Percentiles rank a stretch among this genome's conserved stretches.
Conservation (phyloP, 1,284 basidiomycete species). For the Inonotus hispidus region DNA sequence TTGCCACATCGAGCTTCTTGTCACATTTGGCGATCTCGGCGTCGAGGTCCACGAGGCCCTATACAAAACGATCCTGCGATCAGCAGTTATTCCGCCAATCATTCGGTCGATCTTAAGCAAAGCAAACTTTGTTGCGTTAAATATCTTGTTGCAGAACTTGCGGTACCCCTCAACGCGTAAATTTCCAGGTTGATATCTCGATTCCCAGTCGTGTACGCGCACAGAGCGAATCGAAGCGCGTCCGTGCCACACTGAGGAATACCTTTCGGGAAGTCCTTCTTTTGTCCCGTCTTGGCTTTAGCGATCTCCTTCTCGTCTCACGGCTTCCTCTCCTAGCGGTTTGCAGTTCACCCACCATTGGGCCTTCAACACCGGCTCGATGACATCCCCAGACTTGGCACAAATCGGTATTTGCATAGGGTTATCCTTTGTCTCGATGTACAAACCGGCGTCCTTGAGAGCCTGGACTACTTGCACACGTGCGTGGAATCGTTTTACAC, state of each 20-base stretch:
- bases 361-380: constrained; percentile 94
- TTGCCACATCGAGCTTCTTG: constrained; percentile 77
- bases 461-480: constrained; percentile 81
- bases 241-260: constrained; percentile 99
- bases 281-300: constrained; percentile 93
- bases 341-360: constrained; percentile 99
- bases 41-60: constrained; percentile 84
- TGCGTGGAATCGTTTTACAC: constrained; percentile 96
- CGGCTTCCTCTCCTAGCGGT: constrained; percentile 85
- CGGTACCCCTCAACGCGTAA: constrained; percentile 97
- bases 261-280: constrained; percentile 99
- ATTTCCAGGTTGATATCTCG: constrained; percentile 97
- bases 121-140: constrained; percentile 98
- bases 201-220: constrained; percentile 88
- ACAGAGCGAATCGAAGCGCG: constrained; percentile 91
- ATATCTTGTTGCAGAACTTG: constrained; percentile 99
- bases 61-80: background rate
- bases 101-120: constrained; percentile 88
- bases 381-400: constrained; percentile 93
- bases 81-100: too few relatives aligned
- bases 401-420: constrained; percentile 94
- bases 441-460: constrained; percentile 84
- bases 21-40: constrained; percentile 82
- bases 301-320: constrained; percentile 90
- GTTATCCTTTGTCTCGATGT: constrained; percentile 91